Evolutionary conservation across 2,329 filamentous ascomycete genomes (phyloP), one percentile per base, ranked within the genome.

Genomic region (Esteya vermicola): DNA sequence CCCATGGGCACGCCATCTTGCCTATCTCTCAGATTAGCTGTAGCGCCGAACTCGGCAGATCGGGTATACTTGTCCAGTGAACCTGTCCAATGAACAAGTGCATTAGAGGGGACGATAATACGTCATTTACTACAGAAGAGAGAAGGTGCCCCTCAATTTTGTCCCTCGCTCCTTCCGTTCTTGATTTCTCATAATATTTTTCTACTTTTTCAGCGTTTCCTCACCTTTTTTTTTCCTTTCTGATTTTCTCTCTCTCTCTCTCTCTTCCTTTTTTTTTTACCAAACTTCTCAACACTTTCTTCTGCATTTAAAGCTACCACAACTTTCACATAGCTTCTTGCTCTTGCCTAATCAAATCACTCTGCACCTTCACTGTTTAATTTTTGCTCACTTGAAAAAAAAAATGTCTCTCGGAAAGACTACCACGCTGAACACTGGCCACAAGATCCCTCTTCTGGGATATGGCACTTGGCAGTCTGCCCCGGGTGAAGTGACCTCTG

Each of bases 341-440:
- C 12, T 23, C 18, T 9, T 7, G 12, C 19, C 7, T 12, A n/a
- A n/a, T n/a, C n/a, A n/a, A n/a, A n/a, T n/a, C n/a, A n/a, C n/a
- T n/a, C n/a, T n/a, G n/a, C n/a, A n/a, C n/a, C n/a, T n/a, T 10
- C 21, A 23, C 2, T 22, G 20, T 22, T 22, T n/a, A 5, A 9
- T 8, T 3, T 19, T 28, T 22, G 26, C 36, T 14, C n/a, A n/a
- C n/a, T n/a, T n/a, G n/a, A n/a, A n/a, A n/a, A n/a, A n/a, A n/a
- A 33, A 20, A 21, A 78, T 78, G 73, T 77, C 74, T 53, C 60
- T 63, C 52, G 68, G 62, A 43, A 59, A 55, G 49, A 63, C 72
- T 57, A 70, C 75, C 50, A 72, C 69, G 45, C 67, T 77, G 51
- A 76, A 69, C 62, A 68, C 70, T 40, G 78, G 80, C 48, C 70